Evolutionary conservation across 352 stramenopile species (phyloP).

Genomic region (Phytophthora chlamydospora): DNA sequence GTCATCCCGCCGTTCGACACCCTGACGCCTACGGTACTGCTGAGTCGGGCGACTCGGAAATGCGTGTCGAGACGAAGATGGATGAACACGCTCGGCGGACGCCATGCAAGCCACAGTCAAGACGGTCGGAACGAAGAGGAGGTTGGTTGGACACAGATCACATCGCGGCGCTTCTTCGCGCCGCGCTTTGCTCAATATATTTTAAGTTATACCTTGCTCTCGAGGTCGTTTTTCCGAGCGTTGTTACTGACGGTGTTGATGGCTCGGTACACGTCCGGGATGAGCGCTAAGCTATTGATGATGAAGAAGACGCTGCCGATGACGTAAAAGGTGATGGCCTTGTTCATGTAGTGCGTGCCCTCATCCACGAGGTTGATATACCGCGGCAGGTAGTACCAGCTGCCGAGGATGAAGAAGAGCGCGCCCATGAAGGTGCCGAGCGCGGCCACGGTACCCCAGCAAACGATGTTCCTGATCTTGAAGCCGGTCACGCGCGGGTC

Average conservation of each 20-base stretch:
- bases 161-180: conserved; percentile 15
- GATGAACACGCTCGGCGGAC: too few relatives aligned
- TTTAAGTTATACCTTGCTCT: conserved; percentile 37
- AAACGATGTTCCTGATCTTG: conserved; percentile 57
- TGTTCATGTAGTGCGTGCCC: conserved; percentile 74
- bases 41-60: too few relatives aligned
- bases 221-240: conserved; percentile 16
- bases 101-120: too few relatives aligned
- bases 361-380: conserved; percentile 72
- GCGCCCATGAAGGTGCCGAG: conserved; percentile 69
- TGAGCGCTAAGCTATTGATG: conserved; percentile 65
- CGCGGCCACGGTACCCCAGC: conserved; percentile 56
- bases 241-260: conserved; percentile 39
- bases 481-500: conserved; percentile 53
- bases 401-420: conserved; percentile 78
- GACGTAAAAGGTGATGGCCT: conserved; percentile 76
- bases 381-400: conserved; percentile 81
- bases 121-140: background rate
- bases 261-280: conserved; percentile 54
- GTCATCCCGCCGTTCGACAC: too few relatives aligned
- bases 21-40: too few relatives aligned
- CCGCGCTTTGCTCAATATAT: conserved; percentile 23
- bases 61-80: too few relatives aligned
- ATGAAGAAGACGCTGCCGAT: conserved; percentile 81
- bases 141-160: conserved; percentile 4